These are phyloP conservation scores for Colletotrichum theobromicola DNA, from an alignment of 2,329 filamentous ascomycete genomes.

Conservation along the genomic window DNA sequence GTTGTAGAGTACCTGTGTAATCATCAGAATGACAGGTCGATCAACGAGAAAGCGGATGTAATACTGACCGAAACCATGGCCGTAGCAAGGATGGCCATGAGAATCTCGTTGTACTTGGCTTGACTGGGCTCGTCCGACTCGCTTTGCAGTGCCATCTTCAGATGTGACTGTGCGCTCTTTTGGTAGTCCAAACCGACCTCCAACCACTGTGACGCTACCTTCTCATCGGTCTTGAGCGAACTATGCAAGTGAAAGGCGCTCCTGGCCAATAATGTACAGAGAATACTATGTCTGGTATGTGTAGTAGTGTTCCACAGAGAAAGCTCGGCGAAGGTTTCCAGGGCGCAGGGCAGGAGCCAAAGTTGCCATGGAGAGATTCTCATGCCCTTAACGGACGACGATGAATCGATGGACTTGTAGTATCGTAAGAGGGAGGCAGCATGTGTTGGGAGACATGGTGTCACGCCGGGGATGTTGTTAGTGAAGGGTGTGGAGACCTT, in stretches of 20 bases:
- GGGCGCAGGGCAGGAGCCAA: slow-evolving; percentile 44
- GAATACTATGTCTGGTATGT: slow-evolving; percentile 40
- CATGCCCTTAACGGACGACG: slow-evolving; percentile 32
- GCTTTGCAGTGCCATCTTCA: slow-evolving; percentile 37
- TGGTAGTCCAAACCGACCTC: slow-evolving; percentile 33
- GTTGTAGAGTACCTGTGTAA: neutral
- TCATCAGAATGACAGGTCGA: neutral
- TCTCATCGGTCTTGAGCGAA: neutral
- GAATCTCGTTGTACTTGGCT: slow-evolving; percentile 47
- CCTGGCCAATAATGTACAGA: slow-evolving; percentile 45
- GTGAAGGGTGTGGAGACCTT: neutral
- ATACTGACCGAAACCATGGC: slow-evolving; percentile 25
- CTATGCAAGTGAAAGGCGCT: slow-evolving; percentile 46
- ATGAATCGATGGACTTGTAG: slow-evolving; percentile 34
- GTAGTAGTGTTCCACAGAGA: slow-evolving; percentile 43
- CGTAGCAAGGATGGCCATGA: slow-evolving; percentile 46
- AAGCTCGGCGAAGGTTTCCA: slow-evolving; percentile 45
- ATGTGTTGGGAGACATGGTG: slow-evolving; percentile 17
- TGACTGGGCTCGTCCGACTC: slow-evolving; percentile 35
- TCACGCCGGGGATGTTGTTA: neutral
- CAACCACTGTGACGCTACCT: slow-evolving; percentile 29
- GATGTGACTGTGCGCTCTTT: slow-evolving; percentile 32
- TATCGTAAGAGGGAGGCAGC: slow-evolving; percentile 32
- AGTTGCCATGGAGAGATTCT: slow-evolving; percentile 49
- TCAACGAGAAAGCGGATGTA: rapidly evolving